Conservation (phyloP, 2,329 filamentous ascomycete genomes). For the Colletotrichum noveboracense region DNA sequence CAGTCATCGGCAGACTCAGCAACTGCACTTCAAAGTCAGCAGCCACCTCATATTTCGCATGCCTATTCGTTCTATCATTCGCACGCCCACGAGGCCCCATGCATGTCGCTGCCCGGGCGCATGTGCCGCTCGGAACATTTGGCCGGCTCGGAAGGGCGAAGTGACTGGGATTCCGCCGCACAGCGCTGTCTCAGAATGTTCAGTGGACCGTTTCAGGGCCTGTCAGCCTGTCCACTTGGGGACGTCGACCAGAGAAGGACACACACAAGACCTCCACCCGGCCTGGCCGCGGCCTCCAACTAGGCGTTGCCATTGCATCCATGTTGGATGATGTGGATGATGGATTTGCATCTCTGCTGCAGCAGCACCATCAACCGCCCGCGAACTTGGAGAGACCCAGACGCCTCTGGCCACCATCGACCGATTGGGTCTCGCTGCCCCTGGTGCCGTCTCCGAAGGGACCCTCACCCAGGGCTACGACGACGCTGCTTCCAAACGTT, state of each 20-base stretch:
- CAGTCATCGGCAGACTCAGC: background rate
- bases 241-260: background rate
- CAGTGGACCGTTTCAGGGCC: constrained; percentile 15
- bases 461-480: background rate
- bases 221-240: background rate
- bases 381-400: background rate
- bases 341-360: background rate
- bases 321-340: background rate
- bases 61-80: background rate
- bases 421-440: background rate
- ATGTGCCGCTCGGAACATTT: background rate
- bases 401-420: background rate
- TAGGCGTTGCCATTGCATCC: background rate
- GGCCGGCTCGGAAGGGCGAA: background rate
- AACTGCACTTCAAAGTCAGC: background rate
- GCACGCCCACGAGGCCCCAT: background rate
- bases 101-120: background rate
- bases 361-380: background rate
- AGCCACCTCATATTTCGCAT: background rate
- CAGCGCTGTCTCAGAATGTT: constrained; percentile 7
- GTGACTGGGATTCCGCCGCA: background rate
- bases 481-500: background rate
- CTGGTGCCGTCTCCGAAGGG: background rate
- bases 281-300: background rate
- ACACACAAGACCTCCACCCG: background rate